Conservation (phyloP, 2,329 filamentous ascomycete species). For the Penicillium fuscoglaucum region DNA sequence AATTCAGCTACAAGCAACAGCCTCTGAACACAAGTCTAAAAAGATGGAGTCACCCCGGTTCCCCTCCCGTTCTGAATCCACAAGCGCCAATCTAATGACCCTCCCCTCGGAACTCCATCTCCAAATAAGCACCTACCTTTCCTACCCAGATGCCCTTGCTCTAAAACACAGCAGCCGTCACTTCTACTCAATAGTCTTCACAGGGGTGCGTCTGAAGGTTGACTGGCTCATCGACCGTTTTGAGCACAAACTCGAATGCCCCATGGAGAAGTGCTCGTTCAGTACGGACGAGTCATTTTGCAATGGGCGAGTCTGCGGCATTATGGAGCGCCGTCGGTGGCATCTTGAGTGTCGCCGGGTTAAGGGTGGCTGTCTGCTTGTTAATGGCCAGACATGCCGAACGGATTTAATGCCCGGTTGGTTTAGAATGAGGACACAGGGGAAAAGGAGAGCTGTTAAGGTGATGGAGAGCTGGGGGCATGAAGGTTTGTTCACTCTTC, state of each 20-base stretch:
- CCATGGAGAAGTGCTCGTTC: constrained; percentile 51
- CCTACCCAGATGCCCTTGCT: constrained; percentile 70
- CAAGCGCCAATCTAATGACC: constrained; percentile 42
- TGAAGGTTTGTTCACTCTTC: constrained; percentile 31
- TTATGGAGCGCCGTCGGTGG: constrained; percentile 44
- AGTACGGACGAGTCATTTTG: constrained; percentile 47
- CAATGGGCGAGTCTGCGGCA: constrained; percentile 39
- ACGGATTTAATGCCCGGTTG: constrained; percentile 32
- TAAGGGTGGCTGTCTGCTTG: constrained; percentile 39
- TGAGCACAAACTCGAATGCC: constrained; percentile 64
- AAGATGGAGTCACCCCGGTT: constrained; percentile 1
- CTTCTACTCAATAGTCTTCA: constrained; percentile 65
- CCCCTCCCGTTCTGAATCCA: neutral
- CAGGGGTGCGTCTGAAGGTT: constrained; percentile 65
- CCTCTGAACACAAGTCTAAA: neutral
- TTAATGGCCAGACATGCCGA: constrained; percentile 38
- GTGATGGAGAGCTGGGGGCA: constrained; percentile 12
- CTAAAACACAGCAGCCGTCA: constrained; percentile 66
- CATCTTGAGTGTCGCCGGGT: constrained; percentile 42
- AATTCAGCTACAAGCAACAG: neutral
- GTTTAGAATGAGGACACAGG: constrained; percentile 29
- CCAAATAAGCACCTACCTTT: constrained; percentile 60
- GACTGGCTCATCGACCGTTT: constrained; percentile 68
- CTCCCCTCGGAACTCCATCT: constrained; percentile 69
- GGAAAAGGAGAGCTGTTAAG: constrained; percentile 17